Base-by-base conservation (phyloP, 139 green algal species). In the Volvox africanus region DNA sequence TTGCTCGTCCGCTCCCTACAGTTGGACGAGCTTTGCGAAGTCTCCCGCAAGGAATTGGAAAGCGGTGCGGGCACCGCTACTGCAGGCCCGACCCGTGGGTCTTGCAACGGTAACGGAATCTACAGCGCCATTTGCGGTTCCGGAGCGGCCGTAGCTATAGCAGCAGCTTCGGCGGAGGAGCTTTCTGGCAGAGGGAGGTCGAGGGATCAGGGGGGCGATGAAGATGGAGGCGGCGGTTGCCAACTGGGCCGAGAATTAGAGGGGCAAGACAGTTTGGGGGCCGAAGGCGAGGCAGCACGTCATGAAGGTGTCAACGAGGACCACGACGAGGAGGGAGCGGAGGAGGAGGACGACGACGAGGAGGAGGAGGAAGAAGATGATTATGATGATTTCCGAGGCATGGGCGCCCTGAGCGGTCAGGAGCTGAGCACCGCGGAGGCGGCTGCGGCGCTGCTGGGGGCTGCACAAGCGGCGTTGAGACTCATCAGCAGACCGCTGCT, bases 401-500 rank as follows among this genome's bases (percentile, higher is more conserved):
- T 90, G 86, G 86, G 86, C 75, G n/a, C 32, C 20, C 86, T 90
- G 26, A 28, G 21, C 21, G 32, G 50, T 26, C 13, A 22, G 1
- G 86, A 90, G 86, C 75, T 90, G 71, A 0, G 0, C 30, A 55
- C 37, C 0, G 86, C 86, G n/a, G 73, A 84, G 75, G 55, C 32
- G 20, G 86, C 86, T 22, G 75, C 21, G 11, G 35, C 2, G 73
- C 86, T 90, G 86, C 86, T 90, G 75, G 75, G 30, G n/a, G 86
- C 71, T 32, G 86, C 86, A 21, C 35, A 77, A 61, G 55, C 22
- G 24, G 55, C 24, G 35, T 21, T 90, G 44, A 44, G 75, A 61
- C 69, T 78, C 12, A 80, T 90, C 55, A 85, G 86, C 55, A 67
- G 86, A 50, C 86, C 86, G 32, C 75, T 90, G 73, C 75, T 90